Evolutionary conservation across 495 filamentous ascomycete genomes (phyloP), one percentile per base, ranked within the genome.

Genomic region (Podospora tetraspora): DNA sequence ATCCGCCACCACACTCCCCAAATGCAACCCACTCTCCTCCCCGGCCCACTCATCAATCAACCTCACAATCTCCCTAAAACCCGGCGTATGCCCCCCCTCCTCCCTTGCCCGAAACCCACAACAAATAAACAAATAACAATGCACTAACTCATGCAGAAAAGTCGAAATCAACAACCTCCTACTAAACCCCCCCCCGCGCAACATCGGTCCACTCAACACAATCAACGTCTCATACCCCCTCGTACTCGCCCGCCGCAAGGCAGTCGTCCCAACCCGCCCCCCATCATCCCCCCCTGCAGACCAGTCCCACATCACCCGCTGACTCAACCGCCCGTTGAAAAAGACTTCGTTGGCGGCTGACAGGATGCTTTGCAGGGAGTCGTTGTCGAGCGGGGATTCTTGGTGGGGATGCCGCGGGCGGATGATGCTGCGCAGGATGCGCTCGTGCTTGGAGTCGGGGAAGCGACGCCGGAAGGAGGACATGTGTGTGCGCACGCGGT

Each of bases 101-200:
- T 77, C 69, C 22, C 78, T 70, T 0, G 84, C 84, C 6, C 76
- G 69, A 64, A 86, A 85, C 30, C 85, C 85, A 69, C 82, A 83
- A 65, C 74, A 76, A 59, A 87, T 82, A 67, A 87, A 87, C 43
- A 87, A 73, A 68, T 85, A 87, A 71, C 83, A 82, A 71, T 87
- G 85, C 57, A 87, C 81, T 24, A 86, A 76, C 74, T 87, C 85
- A 71, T 87, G 85, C 64, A 87, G 72, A 65, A 87, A 86, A 3
- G 85, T 83, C 22, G 81, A 83, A 64, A 87, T 85, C 30, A 87
- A 79, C 32, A 87, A 77, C 52, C 81, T 77, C 16, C 83, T 73
- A 69, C 83, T 83, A 73, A 83, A 87, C 52, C 74, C 76, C 34
- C 70, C 68, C 60, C 80, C 75, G 25, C 76, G 73, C 21, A 87